phyloP scores from a whole-genome alignment of 2,329 filamentous ascomycete genomes.

The Ceratocystis ficicola region DNA sequence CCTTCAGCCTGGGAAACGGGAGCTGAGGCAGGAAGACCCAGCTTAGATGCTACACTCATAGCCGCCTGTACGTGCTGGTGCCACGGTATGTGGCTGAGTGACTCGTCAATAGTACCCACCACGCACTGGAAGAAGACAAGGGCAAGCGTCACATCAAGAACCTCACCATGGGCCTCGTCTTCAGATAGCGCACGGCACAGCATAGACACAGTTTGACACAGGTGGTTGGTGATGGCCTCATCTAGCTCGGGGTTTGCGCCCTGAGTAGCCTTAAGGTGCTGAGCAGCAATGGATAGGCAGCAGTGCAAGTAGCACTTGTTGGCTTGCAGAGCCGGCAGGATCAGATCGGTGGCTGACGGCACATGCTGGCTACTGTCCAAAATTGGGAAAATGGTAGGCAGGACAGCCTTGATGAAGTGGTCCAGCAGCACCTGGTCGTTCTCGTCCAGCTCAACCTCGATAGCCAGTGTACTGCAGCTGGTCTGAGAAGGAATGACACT shows the following conservation, averaged over 20 bases:
- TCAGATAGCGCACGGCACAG: conserved; percentile 69
- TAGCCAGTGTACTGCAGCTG: conserved; percentile 53
- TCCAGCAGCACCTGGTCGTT: conserved; percentile 75
- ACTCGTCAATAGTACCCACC: conserved; percentile 74
- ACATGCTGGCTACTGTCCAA: conserved; percentile 82
- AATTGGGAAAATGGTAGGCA: conserved; percentile 83
- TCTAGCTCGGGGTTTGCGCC: conserved; percentile 60
- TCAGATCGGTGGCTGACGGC: conserved; percentile 64
- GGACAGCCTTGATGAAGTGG: conserved; percentile 79
- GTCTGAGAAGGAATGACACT: conserved; percentile 68
- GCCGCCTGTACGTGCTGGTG: conserved; percentile 93
- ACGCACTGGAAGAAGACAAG: conserved; percentile 92
- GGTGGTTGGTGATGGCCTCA: conserved; percentile 82
- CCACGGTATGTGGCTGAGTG: conserved; percentile 86
- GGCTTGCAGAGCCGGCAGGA: conserved; percentile 74
- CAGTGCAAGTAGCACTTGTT: conserved; percentile 94
- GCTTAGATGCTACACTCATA: conserved; percentile 69
- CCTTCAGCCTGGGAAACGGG: conserved; percentile 26
- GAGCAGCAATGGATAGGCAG: conserved; percentile 83
- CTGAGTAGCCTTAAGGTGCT: conserved; percentile 75
- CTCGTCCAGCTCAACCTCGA: conserved; percentile 72
- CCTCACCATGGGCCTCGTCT: conserved; percentile 74
- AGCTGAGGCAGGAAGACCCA: conserved; percentile 49
- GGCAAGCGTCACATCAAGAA: conserved; percentile 80
- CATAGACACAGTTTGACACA: conserved; percentile 74